These are phyloP conservation scores for Capronia epimyces DNA, from an alignment of 2,329 filamentous ascomycete genomes.

Conservation along the genomic window DNA sequence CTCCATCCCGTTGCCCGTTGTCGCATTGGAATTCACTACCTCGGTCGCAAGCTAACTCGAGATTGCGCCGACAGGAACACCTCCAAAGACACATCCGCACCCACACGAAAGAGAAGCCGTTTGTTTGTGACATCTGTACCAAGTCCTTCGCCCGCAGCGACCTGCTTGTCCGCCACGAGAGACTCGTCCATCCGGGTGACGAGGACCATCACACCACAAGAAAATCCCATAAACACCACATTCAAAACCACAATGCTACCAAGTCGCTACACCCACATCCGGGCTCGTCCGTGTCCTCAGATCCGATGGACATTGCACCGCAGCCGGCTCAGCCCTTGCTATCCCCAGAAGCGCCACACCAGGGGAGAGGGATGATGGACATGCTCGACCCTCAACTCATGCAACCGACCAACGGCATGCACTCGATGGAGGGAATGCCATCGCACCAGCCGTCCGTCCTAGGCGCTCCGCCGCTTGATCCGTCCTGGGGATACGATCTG, in stretches of 20 bases:
- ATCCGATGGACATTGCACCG: slow-evolving; percentile 27
- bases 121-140: slow-evolving; percentile 46
- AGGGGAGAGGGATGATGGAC: slow-evolving; percentile 41
- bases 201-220: slow-evolving; percentile 30
- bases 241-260: slow-evolving; percentile 21
- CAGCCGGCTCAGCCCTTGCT: slow-evolving; percentile 33
- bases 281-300: slow-evolving; percentile 13
- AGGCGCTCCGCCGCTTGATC: slow-evolving; percentile 44
- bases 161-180: slow-evolving; percentile 47
- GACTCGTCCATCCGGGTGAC: slow-evolving; percentile 45
- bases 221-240: slow-evolving; percentile 27
- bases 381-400: slow-evolving; percentile 42
- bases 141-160: slow-evolving; percentile 48
- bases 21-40: slow-evolving; percentile 6
- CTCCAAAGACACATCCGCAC: slow-evolving; percentile 49
- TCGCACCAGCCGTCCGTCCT: slow-evolving; percentile 37
- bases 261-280: slow-evolving; percentile 13
- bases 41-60: slow-evolving; percentile 13
- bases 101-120: slow-evolving; percentile 48
- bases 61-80: slow-evolving; percentile 36
- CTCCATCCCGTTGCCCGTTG: background rate
- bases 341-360: slow-evolving; percentile 35
- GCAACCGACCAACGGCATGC: slow-evolving; percentile 34
- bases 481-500: slow-evolving; percentile 48
- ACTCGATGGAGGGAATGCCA: slow-evolving; percentile 34